These are phyloP conservation scores for Tillandsia fasciculata DNA, from an alignment of 176 grass and related monocot genomes.

Conservation along the genomic window DNA sequence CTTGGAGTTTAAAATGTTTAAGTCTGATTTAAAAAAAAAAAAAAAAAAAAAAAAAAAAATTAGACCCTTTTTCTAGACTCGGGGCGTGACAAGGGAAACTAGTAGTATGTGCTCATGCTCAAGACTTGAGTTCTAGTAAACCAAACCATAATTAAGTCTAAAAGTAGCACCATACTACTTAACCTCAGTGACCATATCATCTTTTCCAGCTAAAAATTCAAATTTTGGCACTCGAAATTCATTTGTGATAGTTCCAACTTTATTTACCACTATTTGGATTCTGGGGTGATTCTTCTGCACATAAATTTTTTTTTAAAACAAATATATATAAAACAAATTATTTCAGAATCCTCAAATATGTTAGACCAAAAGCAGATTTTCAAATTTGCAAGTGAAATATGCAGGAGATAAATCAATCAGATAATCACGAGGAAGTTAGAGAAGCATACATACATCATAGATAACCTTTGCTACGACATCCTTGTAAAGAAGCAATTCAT, in stretches of 20 bases:
- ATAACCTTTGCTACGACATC: conserved; percentile 83
- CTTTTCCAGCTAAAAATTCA: conserved; percentile 78
- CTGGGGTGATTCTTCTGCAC: conserved; percentile 86
- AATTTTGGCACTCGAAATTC: conserved; percentile 91
- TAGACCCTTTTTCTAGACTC: too few relatives aligned
- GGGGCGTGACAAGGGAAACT: too few relatives aligned
- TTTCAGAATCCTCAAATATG: conserved; percentile 1
- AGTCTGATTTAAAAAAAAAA: too few relatives aligned
- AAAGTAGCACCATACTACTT: conserved; percentile 95
- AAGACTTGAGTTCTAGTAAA: conserved; percentile 99
- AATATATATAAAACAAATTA: neutral
- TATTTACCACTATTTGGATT: conserved; percentile 89
- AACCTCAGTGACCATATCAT: conserved; percentile 78
- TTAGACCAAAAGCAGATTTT: neutral
- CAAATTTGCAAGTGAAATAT: neutral
- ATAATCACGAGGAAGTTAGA: neutral
- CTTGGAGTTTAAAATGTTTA: too few relatives aligned
- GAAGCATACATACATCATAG: conserved; percentile 66
- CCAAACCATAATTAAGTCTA: conserved; percentile 84
- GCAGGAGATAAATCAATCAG: neutral
- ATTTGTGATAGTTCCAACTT: conserved; percentile 91
- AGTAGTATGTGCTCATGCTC: conserved; percentile 87
- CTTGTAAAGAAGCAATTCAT: conserved; percentile 70
- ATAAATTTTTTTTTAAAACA: conserved; percentile 16
- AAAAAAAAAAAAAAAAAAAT: too few relatives aligned